phyloP scores from a whole-genome alignment of 2,329 filamentous ascomycete genomes.

The Plenodomus biglobosus region DNA sequence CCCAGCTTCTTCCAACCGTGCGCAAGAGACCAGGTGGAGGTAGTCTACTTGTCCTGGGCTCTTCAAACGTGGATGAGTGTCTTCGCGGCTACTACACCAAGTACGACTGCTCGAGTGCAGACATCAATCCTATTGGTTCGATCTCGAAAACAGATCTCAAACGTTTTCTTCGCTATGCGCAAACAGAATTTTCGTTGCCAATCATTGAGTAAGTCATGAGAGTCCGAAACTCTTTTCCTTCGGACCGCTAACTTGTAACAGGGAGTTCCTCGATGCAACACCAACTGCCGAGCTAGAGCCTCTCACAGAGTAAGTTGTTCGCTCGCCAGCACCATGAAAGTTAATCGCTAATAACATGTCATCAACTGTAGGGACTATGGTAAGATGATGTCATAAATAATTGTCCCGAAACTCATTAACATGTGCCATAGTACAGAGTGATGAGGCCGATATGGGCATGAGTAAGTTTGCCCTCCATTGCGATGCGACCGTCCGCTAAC shows the following conservation, averaged over 20 bases:
- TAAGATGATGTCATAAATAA: not conserved
- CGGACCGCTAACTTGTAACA: not conserved
- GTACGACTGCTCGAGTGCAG: constrained; percentile 61
- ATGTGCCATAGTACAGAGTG: constrained; percentile 58
- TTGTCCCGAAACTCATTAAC: not conserved
- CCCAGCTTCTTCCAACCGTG: constrained; percentile 62
- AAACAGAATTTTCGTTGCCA: constrained; percentile 59
- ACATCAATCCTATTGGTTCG: constrained; percentile 59
- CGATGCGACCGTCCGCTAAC: not conserved
- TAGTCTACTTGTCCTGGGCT: constrained; percentile 65
- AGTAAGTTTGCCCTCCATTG: constrained; percentile 3
- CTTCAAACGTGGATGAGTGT: constrained; percentile 62
- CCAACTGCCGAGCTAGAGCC: constrained; percentile 60
- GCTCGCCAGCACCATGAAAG: not conserved
- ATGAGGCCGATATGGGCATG: constrained; percentile 57
- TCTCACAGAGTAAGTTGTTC: constrained; percentile 52
- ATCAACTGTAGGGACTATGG: not conserved
- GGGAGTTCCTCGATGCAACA: constrained; percentile 59
- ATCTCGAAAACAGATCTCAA: constrained; percentile 70
- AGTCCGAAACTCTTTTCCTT: not conserved
- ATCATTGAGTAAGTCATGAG: constrained; percentile 52
- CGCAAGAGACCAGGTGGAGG: constrained; percentile 60
- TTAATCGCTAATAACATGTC: not conserved
- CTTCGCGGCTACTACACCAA: constrained; percentile 66
- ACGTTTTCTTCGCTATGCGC: constrained; percentile 65